Conservation (phyloP, 2,329 filamentous ascomycete species). For the Fusarium concolor region DNA sequence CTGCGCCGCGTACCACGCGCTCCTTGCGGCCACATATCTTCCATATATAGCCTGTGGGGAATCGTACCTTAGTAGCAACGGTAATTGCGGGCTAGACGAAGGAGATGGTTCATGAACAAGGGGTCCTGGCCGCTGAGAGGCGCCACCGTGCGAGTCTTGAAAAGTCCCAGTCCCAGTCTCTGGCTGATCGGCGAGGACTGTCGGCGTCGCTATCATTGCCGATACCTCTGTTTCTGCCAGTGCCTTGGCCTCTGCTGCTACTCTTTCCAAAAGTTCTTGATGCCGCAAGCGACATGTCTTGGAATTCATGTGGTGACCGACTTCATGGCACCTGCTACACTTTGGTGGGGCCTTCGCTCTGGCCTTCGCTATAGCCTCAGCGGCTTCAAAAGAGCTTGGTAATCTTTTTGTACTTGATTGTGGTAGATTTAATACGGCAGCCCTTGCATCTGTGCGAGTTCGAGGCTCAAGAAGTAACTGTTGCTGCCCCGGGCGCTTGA, state of each 20-base stretch:
- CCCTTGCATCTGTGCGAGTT: neutral
- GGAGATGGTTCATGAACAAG: neutral
- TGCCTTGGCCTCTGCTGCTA: neutral
- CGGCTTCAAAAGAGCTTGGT: neutral
- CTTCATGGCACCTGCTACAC: neutral
- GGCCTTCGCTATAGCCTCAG: neutral
- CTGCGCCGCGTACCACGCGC: slow-evolving; percentile 28
- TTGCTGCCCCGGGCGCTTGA: neutral
- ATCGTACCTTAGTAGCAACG: neutral
- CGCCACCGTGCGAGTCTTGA: neutral
- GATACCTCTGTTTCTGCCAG: neutral
- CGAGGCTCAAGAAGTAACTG: neutral
- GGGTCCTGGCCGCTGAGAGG: neutral
- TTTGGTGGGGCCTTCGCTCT: neutral
- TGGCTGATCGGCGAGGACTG: neutral
- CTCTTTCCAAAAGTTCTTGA: neutral
- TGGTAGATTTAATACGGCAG: neutral
- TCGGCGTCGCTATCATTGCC: neutral
- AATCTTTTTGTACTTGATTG: neutral
- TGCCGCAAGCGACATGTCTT: neutral
- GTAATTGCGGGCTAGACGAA: neutral
- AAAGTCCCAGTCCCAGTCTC: neutral
- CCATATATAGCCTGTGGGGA: neutral
- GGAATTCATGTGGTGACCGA: neutral
- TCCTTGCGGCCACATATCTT: slow-evolving; percentile 3